A percentile compares a stretch with the other conserved stretches of the same genome.
phyloP scores from a whole-genome alignment of 164 flowering plant species.

The Aristolochia californica region DNA sequence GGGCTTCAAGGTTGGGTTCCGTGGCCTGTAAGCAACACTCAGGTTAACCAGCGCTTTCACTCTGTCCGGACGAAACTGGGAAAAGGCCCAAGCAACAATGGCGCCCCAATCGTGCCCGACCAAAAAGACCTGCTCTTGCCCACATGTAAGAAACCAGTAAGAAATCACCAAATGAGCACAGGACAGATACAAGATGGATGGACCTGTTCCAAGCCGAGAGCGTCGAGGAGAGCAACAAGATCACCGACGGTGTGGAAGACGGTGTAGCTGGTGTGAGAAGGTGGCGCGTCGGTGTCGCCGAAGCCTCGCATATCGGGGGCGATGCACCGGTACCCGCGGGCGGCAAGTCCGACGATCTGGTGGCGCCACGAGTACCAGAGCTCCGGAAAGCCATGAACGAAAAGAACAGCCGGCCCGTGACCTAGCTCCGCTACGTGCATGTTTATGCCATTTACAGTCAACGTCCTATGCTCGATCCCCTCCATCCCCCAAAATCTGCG shows the following conservation, averaged over 20 bases:
- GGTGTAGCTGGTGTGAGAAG: constrained; percentile 27
- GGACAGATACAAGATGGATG: no score
- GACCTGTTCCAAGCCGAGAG: no score
- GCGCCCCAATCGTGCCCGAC: constrained; percentile 28
- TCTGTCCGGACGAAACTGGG: constrained; percentile 57
- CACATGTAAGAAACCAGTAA: no score
- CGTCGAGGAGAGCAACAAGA: constrained; percentile 48
- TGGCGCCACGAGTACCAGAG: constrained; percentile 41
- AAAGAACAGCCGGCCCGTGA: constrained; percentile 22
- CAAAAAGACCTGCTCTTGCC: neutral
- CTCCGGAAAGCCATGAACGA: constrained; percentile 39
- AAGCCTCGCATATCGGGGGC: constrained; percentile 49
- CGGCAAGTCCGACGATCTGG: constrained; percentile 27
- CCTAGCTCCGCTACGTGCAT: constrained; percentile 39
- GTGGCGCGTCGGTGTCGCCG: constrained; percentile 50
- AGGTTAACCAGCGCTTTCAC: constrained; percentile 61
- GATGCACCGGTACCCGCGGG: constrained; percentile 33
- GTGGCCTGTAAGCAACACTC: constrained; percentile 49
- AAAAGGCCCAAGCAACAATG: constrained; percentile 47
- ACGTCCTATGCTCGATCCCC: no score
- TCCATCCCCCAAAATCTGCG: no score
- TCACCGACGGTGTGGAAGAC: constrained; percentile 56
- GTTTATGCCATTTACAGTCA: constrained; percentile 38
- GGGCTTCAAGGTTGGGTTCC: constrained; percentile 22
- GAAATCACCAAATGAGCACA: no score